Evolutionary conservation across 176 grass and related monocot species (phyloP), one percentile per base, ranked within the genome.

Genomic region (Carex myosuroides): DNA sequence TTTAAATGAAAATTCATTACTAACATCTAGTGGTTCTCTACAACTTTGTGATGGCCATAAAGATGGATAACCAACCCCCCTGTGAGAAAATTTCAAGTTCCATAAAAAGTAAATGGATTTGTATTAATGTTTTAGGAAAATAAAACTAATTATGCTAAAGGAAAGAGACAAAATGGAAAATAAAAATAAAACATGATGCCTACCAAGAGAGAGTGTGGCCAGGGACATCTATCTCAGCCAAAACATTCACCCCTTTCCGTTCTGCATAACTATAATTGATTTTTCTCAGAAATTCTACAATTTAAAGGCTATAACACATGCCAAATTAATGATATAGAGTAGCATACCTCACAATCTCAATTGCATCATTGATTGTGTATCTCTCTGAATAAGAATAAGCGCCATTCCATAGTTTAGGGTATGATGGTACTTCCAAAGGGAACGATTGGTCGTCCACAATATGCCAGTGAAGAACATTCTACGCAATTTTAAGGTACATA

Each of bases 401-500:
- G 61, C 92, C 89, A 20, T 89, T 76, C 95, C 92, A 98, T 56
- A 98, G 13, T 68, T 86, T 95, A 18, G 91, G 95, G 85, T 93
- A 98, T 79, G 95, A 98, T 86, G 95, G 92, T 93, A 95, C 87
- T 90, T 95, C 95, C 8, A 98, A 80, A 8, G 95, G 95, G 87
- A 98, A 98, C 3, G 95, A 95, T 64, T 95, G 92, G 54, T 87
- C 75, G 53, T 98, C 92, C 13, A 95, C 91, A 17, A 95, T 93
- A 76, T 98, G 95, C 95, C 95, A 98, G 80, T 98, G 95, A 83
- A 98, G 92, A 79, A 98, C 88, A 70, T 98, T 98, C 92, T 98
- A 87, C 17, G 76, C 70, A 71, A 59, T 76, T 76, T 74, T 74
- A 76, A 76, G 44, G 48, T 76, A 76, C 22, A 21, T 8, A 54